Evolutionary conservation across 345 rosid genomes (phyloP), one percentile per base, ranked within the genome.

Genomic region (Schrenkiella parvula): DNA sequence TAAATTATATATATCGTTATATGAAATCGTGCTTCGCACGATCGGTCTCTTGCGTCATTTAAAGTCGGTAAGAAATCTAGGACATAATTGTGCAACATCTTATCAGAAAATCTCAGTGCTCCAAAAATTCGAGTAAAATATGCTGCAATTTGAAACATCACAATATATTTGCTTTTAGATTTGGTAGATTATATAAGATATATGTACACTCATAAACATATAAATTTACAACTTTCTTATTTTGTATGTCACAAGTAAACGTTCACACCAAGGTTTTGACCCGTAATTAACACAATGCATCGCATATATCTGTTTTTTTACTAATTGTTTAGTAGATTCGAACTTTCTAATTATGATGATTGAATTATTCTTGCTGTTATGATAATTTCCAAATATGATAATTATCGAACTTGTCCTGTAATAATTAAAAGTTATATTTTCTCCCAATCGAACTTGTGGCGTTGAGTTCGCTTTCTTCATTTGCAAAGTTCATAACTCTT

Each of bases 21-120:
- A 47, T 73, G 17, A 34, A 54, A 64, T 73, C 77, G 58, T 73
- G 77, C 56, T 53, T 64, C 31, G 55, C 64, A 72, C 76, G 70
- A 72, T 32, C 43, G 22, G 8, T 39, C 43, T 23, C 28, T 72
- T 63, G 37, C 34, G 46, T 72, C 70, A 63, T 8, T 34, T 34
- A 23, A 48, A 71, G 43, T 13, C 42, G 31, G 29, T 70, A 48
- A 37, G 68, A 70, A 47, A 34, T 44, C 9, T 44, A 57, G 2
- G 26, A 56, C 28, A 25, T 46, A n/a, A 21, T 2, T 55, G 54
- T 21, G 42, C 2, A 31, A 32, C 25, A 31, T 69, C 25, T 34
- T 47, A 44, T 44, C 35, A 57, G 15, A 19, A 12, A 62, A 11
- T 10, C 12, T 37, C 1, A 11, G 14, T 11, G 3, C 0, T 51